Evolutionary conservation across 495 filamentous ascomycete genomes (phyloP), one percentile per base, ranked within the genome.

Genomic region (Xylaria scruposa): DNA sequence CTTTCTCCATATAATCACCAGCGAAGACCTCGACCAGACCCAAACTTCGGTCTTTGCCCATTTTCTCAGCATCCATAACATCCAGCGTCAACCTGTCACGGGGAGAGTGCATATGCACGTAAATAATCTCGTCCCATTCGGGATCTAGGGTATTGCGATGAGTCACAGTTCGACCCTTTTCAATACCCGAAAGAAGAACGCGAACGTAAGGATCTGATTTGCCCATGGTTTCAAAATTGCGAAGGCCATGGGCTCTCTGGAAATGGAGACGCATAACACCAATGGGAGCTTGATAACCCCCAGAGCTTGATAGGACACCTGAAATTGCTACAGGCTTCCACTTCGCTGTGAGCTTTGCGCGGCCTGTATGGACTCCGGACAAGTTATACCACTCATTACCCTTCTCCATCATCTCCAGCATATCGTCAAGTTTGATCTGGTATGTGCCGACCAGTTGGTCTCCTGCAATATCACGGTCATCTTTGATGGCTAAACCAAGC

Each of bases 331-430:
- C 94, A 17, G 96, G 97, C 81, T 97, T 97, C 96, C 96, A 99
- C 72, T 97, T 89, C 26, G 96, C 85, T 74, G 85, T 90, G 88
- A 98, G 87, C 82, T 98, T 97, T 47, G 88, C 93, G 68, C 94
- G 91, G 24, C 97, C 96, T 24, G 89, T 90, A 80, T 94, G 94
- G 51, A 87, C 90, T 3, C 92, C 92, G 70, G 91, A 86, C 33
- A 99, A 88, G 67, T 94, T 92, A 85, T 95, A 98, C 96, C 96
- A 99, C 72, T 98, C 93, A 72, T 96, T 92, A 33, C 96, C 96
- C 81, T 97, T 97, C 66, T 89, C 89, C 90, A 94, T 95, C 81
- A 94, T 85, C 69, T 95, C 92, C 19, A 98, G 81, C 90, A 99
- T 92, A 73, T 97, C 94, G 67, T 97, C 91, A 38, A 98, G 83